Evolutionary conservation across 371 early-diverging fungal genomes (phyloP).

Genomic region (Mucor lusitanicus): DNA sequence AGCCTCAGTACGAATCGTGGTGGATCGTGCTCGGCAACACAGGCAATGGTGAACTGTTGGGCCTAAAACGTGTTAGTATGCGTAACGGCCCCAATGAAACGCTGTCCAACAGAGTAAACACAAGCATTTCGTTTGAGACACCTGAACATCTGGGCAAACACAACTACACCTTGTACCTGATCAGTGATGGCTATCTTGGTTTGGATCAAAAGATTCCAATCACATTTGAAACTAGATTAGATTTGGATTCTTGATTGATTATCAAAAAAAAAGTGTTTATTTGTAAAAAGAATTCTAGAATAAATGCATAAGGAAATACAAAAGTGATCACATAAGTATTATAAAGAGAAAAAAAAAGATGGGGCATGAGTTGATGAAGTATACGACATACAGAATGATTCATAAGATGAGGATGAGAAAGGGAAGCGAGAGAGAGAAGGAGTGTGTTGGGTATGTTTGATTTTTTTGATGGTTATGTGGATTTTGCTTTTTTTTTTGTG

Average conservation of each 20-base stretch:
- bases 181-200: conserved; percentile 84
- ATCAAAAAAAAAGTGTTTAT: not conserved
- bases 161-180: conserved; percentile 59
- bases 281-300: conserved; percentile 3
- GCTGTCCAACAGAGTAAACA: conserved; percentile 40
- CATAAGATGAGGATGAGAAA: conserved; percentile 6
- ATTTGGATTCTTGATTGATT: conserved; percentile 12
- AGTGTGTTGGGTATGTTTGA: not conserved
- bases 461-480: conserved; percentile 12
- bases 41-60: conserved; percentile 67
- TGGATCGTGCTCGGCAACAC: conserved; percentile 81
- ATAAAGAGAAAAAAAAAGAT: not conserved
- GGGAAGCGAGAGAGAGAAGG: conserved; percentile 5
- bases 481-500: conserved; percentile 18
- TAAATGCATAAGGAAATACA: conserved; percentile 3
- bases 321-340: conserved; percentile 1
- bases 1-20: conserved; percentile 91
- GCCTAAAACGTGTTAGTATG: conserved; percentile 76
- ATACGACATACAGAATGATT: conserved; percentile 23
- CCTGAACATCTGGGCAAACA: conserved; percentile 69
- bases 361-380: conserved; percentile 10
- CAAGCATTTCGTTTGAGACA: conserved; percentile 60
- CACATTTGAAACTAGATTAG: conserved; percentile 51
- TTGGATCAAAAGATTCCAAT: conserved; percentile 69
- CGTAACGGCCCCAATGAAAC: conserved; percentile 59